Base-by-base conservation (phyloP, 192 early-diverging fungal genomes). In the Gonapodya prolifera region DNA sequence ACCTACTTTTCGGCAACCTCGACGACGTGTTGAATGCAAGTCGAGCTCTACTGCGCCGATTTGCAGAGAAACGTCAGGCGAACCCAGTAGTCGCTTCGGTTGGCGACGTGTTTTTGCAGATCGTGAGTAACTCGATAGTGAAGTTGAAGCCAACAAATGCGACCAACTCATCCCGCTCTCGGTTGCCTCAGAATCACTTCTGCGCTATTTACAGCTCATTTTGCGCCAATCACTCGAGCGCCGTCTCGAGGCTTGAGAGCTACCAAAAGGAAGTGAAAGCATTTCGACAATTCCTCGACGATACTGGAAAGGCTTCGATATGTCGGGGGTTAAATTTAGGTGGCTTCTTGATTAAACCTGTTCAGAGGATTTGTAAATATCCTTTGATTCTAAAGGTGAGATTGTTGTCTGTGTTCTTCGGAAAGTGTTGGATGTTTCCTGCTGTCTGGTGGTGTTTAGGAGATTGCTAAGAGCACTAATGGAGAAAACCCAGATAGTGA, bases 351-450 rank as follows among this genome's bases (percentile, higher is more conserved):
- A 61, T 61, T 23, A 61, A 61, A 23, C 45, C 45, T 8, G 89
- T 99, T 2, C 98, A 99, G 84, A 90, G 98, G 70, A 94, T 98
- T 77, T 97, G 96, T 87, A 96, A 96, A 86, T 99, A 99, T 84
- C 96, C 96, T 36, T 83, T 99, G 75, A 87, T 99, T 28, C 84
- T 95, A 77, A 85, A 87, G 77, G 91, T 90, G 81, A 35, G 79
- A 61, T 16, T 61, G 8, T 61, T 61, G 45, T 61, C 23, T 61
- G 45, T 23, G 8, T 8, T 61, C 45, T 16, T 8, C 45, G 8
- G 45, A 8, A 16, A 61, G 8, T 61, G 45, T 16, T 16, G 23
- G 8, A 8, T 16, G 23, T 61, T 23, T 61, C 45, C 23, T 61
- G 8, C 8, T 61, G 45, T 61, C 23, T 23, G 45, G 8, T 16